Evolutionary conservation across 371 early-diverging fungal genomes (phyloP).

Genomic region (Lichtheimia hyalospora): DNA sequence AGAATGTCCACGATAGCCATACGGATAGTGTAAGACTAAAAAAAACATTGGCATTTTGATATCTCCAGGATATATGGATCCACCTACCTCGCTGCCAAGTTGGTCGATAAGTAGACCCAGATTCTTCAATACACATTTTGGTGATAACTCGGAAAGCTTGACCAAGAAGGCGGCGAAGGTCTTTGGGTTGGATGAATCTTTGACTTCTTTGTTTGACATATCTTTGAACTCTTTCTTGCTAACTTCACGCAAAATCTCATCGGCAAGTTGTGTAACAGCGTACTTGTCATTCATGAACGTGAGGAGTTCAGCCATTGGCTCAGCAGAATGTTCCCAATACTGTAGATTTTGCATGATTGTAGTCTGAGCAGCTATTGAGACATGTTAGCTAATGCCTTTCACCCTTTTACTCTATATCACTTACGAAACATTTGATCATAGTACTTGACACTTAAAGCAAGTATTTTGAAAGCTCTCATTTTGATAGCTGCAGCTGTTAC

Average conservation of each 20-base stretch:
- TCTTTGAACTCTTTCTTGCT: slow-evolving; percentile 65
- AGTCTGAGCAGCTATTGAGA: slow-evolving; percentile 66
- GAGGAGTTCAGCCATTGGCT: slow-evolving; percentile 89
- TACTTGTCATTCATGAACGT: slow-evolving; percentile 62
- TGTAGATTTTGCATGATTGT: slow-evolving; percentile 86
- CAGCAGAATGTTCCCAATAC: slow-evolving; percentile 91
- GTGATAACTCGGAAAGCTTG: slow-evolving; percentile 77
- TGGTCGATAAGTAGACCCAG: slow-evolving; percentile 81
- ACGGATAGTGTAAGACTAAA: slow-evolving; percentile 81
- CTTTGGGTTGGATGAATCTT: slow-evolving; percentile 81
- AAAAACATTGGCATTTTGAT: slow-evolving; percentile 1
- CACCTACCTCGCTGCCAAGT: slow-evolving; percentile 82
- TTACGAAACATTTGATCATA: slow-evolving; percentile 78
- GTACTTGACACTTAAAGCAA: slow-evolving; percentile 66
- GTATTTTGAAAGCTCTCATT: slow-evolving; percentile 55
- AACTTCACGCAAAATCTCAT: slow-evolving; percentile 78
- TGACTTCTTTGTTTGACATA: slow-evolving; percentile 42
- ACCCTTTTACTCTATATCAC: background rate
- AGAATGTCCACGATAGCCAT: slow-evolving; percentile 85
- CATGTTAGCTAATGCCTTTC: background rate
- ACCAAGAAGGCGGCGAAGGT: slow-evolving; percentile 82
- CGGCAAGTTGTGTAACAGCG: slow-evolving; percentile 72
- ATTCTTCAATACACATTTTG: slow-evolving; percentile 81
- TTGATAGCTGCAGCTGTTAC: slow-evolving; percentile 41
- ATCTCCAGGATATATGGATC: background rate